Evolutionary conservation across 2,329 filamentous ascomycete genomes (phyloP).

Genomic region (Hymenoscyphus fructigenus): DNA sequence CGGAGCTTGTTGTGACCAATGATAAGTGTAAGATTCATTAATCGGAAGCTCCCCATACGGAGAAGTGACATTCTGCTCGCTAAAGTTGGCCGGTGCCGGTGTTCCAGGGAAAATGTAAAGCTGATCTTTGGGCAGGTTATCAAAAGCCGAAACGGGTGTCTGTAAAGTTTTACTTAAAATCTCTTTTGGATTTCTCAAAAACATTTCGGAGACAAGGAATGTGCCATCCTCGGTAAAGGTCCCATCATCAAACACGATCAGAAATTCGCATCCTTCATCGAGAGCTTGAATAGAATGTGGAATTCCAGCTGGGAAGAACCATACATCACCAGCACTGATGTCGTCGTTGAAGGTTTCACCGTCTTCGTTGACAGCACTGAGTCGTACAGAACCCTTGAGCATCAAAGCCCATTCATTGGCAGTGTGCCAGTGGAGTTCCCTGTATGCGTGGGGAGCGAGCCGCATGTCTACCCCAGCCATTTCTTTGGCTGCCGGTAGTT

Average conservation of each 20-base stretch:
- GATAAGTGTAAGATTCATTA: slow-evolving; percentile 47
- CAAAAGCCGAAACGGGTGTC: slow-evolving; percentile 47
- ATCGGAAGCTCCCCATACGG: slow-evolving; percentile 43
- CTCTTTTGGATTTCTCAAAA: slow-evolving; percentile 36
- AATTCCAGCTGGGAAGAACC: slow-evolving; percentile 48
- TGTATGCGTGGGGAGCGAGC: slow-evolving; percentile 55
- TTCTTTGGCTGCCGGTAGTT: slow-evolving; percentile 46
- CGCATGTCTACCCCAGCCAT: slow-evolving; percentile 63
- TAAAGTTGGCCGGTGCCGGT: slow-evolving; percentile 45
- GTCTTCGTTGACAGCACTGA: slow-evolving; percentile 52
- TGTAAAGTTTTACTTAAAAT: slow-evolving; percentile 57
- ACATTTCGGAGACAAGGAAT: slow-evolving; percentile 46
- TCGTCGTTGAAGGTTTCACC: slow-evolving; percentile 50
- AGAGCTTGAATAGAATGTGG: slow-evolving; percentile 56
- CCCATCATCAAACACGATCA: slow-evolving; percentile 60
- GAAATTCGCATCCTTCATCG: slow-evolving; percentile 55
- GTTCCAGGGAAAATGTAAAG: slow-evolving; percentile 56
- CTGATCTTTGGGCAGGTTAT: slow-evolving; percentile 46
- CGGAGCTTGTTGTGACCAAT: slow-evolving; percentile 46
- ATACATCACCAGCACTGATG: slow-evolving; percentile 49
- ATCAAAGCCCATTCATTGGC: slow-evolving; percentile 53
- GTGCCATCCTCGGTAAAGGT: slow-evolving; percentile 59
- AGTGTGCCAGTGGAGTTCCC: slow-evolving; percentile 64
- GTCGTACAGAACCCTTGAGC: slow-evolving; percentile 52
- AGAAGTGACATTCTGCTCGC: slow-evolving; percentile 46